Conservation (phyloP, 257 asterid genomes). For the Osmanthus fragrans region DNA sequence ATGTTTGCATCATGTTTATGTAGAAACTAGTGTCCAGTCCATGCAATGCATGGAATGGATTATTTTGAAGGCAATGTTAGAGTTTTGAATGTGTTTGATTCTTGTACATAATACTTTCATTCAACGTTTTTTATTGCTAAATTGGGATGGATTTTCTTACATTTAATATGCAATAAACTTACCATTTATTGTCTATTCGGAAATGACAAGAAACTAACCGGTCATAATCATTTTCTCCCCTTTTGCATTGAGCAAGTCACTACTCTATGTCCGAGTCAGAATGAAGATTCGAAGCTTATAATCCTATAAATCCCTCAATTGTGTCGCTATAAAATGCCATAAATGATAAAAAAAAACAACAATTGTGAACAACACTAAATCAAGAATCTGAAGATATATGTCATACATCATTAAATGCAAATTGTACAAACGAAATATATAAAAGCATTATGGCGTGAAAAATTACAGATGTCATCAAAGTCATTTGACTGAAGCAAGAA, state of each 20-base stretch:
- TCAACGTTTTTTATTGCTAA: too few relatives aligned
- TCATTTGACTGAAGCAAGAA: constrained; percentile 87
- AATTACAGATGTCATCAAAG: constrained; percentile 77
- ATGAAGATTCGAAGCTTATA: constrained; percentile 65
- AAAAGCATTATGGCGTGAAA: constrained; percentile 26
- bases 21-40: too few relatives aligned
- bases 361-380: constrained; percentile 28
- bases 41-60: too few relatives aligned
- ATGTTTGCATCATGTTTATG: too few relatives aligned
- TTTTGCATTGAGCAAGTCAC: constrained; percentile 78
- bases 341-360: constrained; percentile 25
- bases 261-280: constrained; percentile 86
- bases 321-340: constrained; percentile 58
- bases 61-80: too few relatives aligned
- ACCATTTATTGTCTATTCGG: too few relatives aligned
- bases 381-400: constrained; percentile 17
- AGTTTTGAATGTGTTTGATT: too few relatives aligned
- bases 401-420: constrained; percentile 13
- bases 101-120: too few relatives aligned
- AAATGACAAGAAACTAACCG: constrained; percentile 49
- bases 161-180: too few relatives aligned
- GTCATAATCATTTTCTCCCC: constrained; percentile 93
- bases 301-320: constrained; percentile 58
- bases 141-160: too few relatives aligned
- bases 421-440: constrained; percentile 25